Percentiles rank a stretch among this genome's conserved stretches.
phyloP scores from a whole-genome alignment of 768 basidiomycete genomes.

The Kwoniella sp. region DNA sequence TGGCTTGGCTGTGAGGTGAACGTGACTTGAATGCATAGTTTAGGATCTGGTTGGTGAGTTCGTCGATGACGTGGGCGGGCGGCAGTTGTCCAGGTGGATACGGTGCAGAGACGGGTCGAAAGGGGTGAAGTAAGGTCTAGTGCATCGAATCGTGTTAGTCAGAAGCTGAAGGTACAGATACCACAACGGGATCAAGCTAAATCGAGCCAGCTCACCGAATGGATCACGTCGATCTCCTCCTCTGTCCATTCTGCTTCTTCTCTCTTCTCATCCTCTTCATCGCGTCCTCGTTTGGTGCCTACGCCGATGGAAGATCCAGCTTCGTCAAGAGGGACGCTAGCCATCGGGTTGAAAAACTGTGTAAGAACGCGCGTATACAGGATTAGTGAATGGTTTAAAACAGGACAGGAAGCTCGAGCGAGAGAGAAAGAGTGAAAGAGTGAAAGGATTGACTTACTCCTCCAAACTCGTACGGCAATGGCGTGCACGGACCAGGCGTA shows the following conservation, averaged over 20 bases:
- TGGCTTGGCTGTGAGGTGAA: not conserved
- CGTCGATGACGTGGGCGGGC: slow-evolving; percentile 46
- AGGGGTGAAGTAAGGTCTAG: slow-evolving; percentile 49
- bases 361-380: not conserved
- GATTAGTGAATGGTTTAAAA: not conserved
- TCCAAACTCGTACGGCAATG: slow-evolving; percentile 36
- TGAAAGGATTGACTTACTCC: not conserved
- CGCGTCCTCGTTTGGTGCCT: slow-evolving; percentile 32
- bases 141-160: not conserved
- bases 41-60: slow-evolving; percentile 52
- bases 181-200: no score
- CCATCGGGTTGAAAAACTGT: slow-evolving; percentile 10
- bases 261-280: slow-evolving; percentile 28
- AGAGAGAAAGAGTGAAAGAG: no score
- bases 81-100: slow-evolving; percentile 54
- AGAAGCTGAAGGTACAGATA: no score
- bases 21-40: slow-evolving; percentile 32
- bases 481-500: slow-evolving; percentile 42
- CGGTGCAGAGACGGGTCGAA: slow-evolving; percentile 42
- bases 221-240: slow-evolving; percentile 34
- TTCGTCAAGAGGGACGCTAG: not conserved
- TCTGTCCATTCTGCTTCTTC: slow-evolving; percentile 36
- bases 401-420: no score
- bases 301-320: slow-evolving; percentile 14
- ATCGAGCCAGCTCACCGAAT: slow-evolving; percentile 27